phyloP scores from a whole-genome alignment of 495 filamentous ascomycete genomes.

The Hypoxylon lienhwacheense region DNA sequence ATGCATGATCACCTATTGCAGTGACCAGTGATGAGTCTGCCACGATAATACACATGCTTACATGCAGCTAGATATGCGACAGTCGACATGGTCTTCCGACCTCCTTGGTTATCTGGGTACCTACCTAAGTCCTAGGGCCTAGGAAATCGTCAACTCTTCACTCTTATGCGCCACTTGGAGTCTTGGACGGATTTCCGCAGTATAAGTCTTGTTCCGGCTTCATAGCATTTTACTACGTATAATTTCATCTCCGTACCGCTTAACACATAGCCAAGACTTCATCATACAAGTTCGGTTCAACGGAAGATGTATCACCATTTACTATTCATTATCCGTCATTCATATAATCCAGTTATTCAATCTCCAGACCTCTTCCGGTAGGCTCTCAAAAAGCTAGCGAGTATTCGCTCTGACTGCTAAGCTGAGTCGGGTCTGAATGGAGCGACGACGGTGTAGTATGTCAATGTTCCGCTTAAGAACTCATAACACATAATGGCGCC shows the following conservation, averaged over 20 bases:
- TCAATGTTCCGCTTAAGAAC: conserved; percentile 11
- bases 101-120: no score
- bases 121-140: no score
- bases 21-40: not conserved
- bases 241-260: not conserved
- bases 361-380: conserved; percentile 5
- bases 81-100: no score
- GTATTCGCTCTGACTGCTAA: not conserved
- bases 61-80: conserved; percentile 12
- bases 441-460: conserved; percentile 5
- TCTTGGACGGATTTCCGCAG: no score
- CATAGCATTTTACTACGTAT: not conserved
- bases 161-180: no score
- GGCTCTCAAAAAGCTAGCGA: not conserved
- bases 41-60: not conserved
- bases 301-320: conserved; percentile 19
- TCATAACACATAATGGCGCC: conserved; percentile 15
- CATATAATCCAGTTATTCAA: conserved; percentile 2
- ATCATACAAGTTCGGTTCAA: conserved; percentile 11
- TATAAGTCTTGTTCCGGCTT: not conserved
- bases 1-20: conserved; percentile 23
- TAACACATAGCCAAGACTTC: conserved; percentile 4
- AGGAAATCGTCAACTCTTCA: conserved; percentile 7
- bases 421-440: conserved; percentile 7
- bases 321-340: conserved; percentile 6